Conservation (phyloP, 2,329 filamentous ascomycete genomes). For the Beauveria australis region DNA sequence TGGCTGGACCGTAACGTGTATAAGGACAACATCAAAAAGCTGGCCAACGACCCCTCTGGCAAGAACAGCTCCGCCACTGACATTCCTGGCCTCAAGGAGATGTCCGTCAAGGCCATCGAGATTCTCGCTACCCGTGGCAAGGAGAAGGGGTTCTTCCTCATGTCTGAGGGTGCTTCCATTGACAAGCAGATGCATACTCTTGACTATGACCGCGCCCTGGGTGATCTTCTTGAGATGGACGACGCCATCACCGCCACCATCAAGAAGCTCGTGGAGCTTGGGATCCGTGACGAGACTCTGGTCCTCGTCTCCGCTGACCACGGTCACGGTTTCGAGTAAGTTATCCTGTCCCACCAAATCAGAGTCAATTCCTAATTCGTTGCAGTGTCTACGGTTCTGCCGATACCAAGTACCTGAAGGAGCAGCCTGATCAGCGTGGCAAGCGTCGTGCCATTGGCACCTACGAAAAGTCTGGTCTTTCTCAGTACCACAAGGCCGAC, state of each 20-base stretch:
- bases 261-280: conserved; percentile 56
- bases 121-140: conserved; percentile 60
- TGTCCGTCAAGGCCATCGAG: conserved; percentile 81
- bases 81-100: conserved; percentile 77
- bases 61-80: conserved; percentile 57
- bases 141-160: conserved; percentile 74
- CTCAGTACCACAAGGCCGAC: conserved; percentile 59
- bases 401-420: conserved; percentile 68
- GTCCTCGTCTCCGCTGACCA: conserved; percentile 80
- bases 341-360: neutral
- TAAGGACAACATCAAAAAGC: conserved; percentile 55
- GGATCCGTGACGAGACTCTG: conserved; percentile 65
- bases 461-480: conserved; percentile 66
- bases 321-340: conserved; percentile 73
- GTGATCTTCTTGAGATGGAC: conserved; percentile 77
- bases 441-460: conserved; percentile 69
- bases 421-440: conserved; percentile 55
- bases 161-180: conserved; percentile 78
- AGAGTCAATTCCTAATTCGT: conserved; percentile 7
- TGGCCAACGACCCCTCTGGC: conserved; percentile 63
- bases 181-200: conserved; percentile 86
- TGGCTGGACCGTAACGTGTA: conserved; percentile 85
- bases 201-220: conserved; percentile 79
- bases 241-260: conserved; percentile 73
- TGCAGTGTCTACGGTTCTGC: conserved; percentile 64